These are phyloP conservation scores for Verbena officinalis DNA, from an alignment of 257 asterid genomes.

Conservation along the genomic window DNA sequence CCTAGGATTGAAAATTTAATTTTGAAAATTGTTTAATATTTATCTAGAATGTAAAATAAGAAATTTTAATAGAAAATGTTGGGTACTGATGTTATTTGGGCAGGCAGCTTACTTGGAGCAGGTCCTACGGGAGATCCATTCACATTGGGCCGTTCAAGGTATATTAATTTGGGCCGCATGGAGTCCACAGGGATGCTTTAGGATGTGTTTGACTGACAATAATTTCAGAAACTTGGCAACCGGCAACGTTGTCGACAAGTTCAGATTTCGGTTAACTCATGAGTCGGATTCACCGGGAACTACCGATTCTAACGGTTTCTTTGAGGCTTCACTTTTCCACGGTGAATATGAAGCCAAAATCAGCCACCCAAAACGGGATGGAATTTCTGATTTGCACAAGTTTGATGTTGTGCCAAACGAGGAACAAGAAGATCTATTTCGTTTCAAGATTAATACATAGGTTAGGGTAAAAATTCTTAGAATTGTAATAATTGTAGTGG, in stretches of 20 bases:
- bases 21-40: no score
- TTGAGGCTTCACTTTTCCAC: constrained; percentile 41
- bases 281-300: constrained; percentile 14
- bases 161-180: constrained; percentile 54
- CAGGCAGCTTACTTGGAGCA: constrained; percentile 43
- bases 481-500: no score
- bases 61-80: no score
- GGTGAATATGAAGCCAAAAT: constrained; percentile 47
- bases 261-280: neutral
- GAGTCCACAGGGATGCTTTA: constrained; percentile 49
- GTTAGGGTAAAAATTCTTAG: no score
- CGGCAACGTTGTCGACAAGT: constrained; percentile 49
- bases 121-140: constrained; percentile 42
- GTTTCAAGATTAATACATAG: neutral
- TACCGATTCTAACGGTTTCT: constrained; percentile 38
- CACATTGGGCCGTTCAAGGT: constrained; percentile 45
- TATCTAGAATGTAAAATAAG: no score
- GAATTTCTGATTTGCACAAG: neutral
- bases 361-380: constrained; percentile 28
- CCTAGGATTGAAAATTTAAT: no score
- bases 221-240: constrained; percentile 50
- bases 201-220: constrained; percentile 59
- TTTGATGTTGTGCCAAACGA: constrained; percentile 12
- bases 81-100: no score
- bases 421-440: neutral